Base-by-base conservation (phyloP, 78 protist genomes). In the Pigoraptor vietnamica region DNA sequence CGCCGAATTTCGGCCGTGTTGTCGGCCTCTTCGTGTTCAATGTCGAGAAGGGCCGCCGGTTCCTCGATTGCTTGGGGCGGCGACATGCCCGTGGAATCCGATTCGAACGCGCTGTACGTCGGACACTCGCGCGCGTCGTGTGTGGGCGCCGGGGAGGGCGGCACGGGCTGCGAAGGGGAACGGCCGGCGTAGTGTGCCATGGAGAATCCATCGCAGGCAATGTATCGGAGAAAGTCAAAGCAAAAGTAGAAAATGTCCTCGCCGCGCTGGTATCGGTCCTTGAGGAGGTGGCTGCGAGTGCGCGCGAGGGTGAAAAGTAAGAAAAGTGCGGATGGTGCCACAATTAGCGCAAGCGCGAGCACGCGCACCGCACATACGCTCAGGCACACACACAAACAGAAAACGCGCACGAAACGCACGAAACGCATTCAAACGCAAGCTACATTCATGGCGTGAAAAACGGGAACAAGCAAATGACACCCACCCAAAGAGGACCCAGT, bases 221-320 rank as follows among this genome's bases (percentile, higher is more conserved):
- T 33, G 87, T n/a, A 14, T 37, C 32, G 87, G 24, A 83, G 87
- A 83, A 83, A 32, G 38, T 83, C 87, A 34, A 96, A 96, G 55
- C 96, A 94, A 79, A 96, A 96, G 40, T 67, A 81, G 87, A 94
- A 90, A 38, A 96, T 94, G 24, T 94, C 97, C 40, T 96, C 97
- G 35, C 95, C 95, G 37, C 87, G 56, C 0, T 81, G 39, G 23
- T 89, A 83, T 25, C 96, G 82, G n/a, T 88, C 93, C 37, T 48
- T 21, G 38, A 95, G 89, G 81, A 87, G 94, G 79, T 95, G 96
- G 36, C 95, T 48, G 67, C 14, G 67, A 21, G 6, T 48, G 6
- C n/a, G n/a, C n/a, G n/a, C n/a, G 19, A 19, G n/a, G 86, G 19
- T 33, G 32, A 9, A 23, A 87, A 1, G 40, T 38, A 1, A 38